Evolutionary conservation across 352 stramenopile species (phyloP), one percentile per base, ranked within the genome.

Genomic region (Globisporangium perplexum): DNA sequence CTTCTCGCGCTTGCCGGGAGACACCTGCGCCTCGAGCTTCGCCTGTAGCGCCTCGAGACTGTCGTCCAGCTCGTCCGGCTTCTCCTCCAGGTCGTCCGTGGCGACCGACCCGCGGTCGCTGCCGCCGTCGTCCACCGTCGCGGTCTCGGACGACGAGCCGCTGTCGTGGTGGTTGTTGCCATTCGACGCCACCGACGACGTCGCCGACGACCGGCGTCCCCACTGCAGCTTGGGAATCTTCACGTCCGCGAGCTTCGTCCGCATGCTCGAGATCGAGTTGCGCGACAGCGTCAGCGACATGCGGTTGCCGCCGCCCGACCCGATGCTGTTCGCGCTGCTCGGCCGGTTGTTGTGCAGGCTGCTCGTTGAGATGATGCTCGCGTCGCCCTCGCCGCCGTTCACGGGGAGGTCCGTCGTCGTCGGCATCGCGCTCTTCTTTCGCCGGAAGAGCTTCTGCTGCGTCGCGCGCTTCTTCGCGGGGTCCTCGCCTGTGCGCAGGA

Each of bases 341-440:
- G 47, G 30, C 7, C 47, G 47, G 8, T 53, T 47, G 17, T 48
- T 62, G 39, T 68, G 69, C 20, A 70, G 2, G 7, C 67, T 68
- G 36, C 73, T 86, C 11, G 76, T 90, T 1, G 79, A 90, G 14
- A 85, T 48, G 51, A 90, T 90, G 36, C 76, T 86, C 0, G 76
- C 64, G 35, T 90, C 79, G 15, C 79, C 79, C 48, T 86, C 72
- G 10, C 79, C 79, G 20, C 79, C 79, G 35, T 90, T 90, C 30
- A 90, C 79, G 33, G 74, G 68, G 70, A 90, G 73, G 22, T 71
- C 73, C 0, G 79, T 90, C 1, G 63, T 88, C 11, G 72, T 90
- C 1, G 79, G 79, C 79, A 90, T 90, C 0, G 70, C 65, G 26
- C 49, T 65, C 57, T 88, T 90, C 68, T 86, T 88, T 6, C 79